Percentiles rank a stretch among this genome's conserved stretches.
Evolutionary conservation across 2,329 filamentous ascomycete genomes (phyloP).

Genomic region (Alternaria infectoria): DNA sequence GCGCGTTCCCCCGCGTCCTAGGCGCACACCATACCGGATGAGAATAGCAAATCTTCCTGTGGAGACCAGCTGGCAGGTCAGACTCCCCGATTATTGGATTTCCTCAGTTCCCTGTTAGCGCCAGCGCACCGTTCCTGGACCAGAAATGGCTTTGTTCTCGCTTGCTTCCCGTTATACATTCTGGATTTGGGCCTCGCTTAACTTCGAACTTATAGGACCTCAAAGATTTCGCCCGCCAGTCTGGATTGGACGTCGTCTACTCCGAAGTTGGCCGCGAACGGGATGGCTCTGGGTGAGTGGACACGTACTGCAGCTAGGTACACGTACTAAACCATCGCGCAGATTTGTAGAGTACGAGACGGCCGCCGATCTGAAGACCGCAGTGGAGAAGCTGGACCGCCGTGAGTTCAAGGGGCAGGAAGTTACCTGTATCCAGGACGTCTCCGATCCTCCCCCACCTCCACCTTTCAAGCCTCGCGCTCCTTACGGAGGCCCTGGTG

Average conservation of each 20-base stretch:
- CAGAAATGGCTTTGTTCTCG: slow-evolving; percentile 46
- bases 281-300: slow-evolving; percentile 85
- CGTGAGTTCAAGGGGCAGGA: slow-evolving; percentile 90
- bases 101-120: slow-evolving; percentile 43
- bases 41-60: slow-evolving; percentile 94
- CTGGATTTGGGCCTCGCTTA: slow-evolving; percentile 69
- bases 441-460: slow-evolving; percentile 56
- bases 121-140: slow-evolving; percentile 49
- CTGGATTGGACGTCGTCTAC: slow-evolving; percentile 96
- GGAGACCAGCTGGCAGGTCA: slow-evolving; percentile 99
- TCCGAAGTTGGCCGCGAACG: slow-evolving; percentile 93
- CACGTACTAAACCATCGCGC: slow-evolving; percentile 14
- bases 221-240: slow-evolving; percentile 98
- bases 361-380: slow-evolving; percentile 83
- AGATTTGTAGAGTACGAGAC: slow-evolving; percentile 99
- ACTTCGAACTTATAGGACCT: slow-evolving; percentile 88
- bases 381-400: slow-evolving; percentile 92
- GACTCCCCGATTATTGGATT: slow-evolving; percentile 65
- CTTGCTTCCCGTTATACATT: slow-evolving; percentile 38
- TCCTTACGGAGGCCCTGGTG: slow-evolving; percentile 42
- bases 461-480: slow-evolving; percentile 45
- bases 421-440: slow-evolving; percentile 87
- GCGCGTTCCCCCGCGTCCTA: slow-evolving; percentile 77
- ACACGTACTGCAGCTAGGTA: neutral
- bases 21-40: slow-evolving; percentile 96